Evolutionary conservation across 1,284 basidiomycete species (phyloP).

Genomic region (Thelephora terrestris): DNA sequence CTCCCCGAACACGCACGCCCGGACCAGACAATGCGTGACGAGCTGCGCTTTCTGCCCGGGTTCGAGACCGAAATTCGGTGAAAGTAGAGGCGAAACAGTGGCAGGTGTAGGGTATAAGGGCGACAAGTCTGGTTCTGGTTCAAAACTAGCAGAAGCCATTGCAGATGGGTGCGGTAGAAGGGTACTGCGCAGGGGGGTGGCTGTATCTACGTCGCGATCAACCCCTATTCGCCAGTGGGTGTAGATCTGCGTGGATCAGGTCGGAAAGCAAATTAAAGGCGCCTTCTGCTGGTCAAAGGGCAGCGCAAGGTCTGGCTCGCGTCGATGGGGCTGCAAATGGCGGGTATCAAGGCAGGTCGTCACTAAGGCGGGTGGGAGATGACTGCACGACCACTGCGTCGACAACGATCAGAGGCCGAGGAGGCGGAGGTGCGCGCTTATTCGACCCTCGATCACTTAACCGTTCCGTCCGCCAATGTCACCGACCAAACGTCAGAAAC

Average conservation of each 20-base stretch:
- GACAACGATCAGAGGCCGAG: no score
- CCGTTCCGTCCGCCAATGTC: background rate
- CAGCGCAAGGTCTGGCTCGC: no score
- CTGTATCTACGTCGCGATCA: background rate
- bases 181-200: background rate
- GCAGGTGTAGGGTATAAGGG: conserved; percentile 62
- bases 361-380: no score
- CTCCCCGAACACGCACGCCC: conserved; percentile 70
- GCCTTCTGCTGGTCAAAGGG: background rate
- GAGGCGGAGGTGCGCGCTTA: no score
- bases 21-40: conserved; percentile 58
- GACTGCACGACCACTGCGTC: no score
- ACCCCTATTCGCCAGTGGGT: background rate
- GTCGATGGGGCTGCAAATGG: no score
- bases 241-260: background rate
- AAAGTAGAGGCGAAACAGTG: conserved; percentile 53
- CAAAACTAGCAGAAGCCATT: conserved; percentile 33
- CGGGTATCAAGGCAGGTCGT: no score
- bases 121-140: conserved; percentile 65
- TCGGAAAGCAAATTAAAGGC: conserved; percentile 9
- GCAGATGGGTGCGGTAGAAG: conserved; percentile 13
- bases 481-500: conserved; percentile 13
- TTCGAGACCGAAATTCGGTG: conserved; percentile 53
- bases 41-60: conserved; percentile 58
- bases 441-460: conserved; percentile 5